A percentile compares a stretch with the other conserved stretches of the same genome.
Conservation (phyloP, 805 yeast species). For the Phaffomyces opuntiae region DNA sequence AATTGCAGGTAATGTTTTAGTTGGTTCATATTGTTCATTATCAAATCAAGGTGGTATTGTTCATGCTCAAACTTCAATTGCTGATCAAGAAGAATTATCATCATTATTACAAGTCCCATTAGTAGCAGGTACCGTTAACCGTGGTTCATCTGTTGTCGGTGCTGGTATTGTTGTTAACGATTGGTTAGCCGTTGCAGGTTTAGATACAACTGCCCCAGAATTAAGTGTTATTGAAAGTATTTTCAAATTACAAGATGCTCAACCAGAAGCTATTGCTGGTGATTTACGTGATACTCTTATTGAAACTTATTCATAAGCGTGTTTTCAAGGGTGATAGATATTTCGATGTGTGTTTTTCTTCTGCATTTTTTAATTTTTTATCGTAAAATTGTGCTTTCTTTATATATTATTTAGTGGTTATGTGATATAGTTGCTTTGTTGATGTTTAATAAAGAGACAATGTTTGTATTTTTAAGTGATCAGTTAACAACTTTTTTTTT, state of each 20-base stretch:
- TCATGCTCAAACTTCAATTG: constrained; percentile 94
- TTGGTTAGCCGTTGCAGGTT: constrained; percentile 95
- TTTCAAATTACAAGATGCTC: constrained; percentile 87
- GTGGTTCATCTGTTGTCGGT: constrained; percentile 97
- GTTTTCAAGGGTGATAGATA: no score
- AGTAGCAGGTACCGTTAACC: constrained; percentile 97
- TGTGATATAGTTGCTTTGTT: no score
- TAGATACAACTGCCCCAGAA: constrained; percentile 98
- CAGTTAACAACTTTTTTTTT: neutral
- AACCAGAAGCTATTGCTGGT: constrained; percentile 79
- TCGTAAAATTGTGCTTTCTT: neutral
- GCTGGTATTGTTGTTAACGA: constrained; percentile 99
- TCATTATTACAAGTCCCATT: constrained; percentile 93
- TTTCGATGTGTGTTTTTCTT: neutral
- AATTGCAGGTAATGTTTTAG: constrained; percentile 95
- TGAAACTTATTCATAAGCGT: constrained; percentile 71
- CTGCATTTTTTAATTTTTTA: neutral
- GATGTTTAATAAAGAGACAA: neutral
- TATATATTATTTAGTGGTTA: no score
- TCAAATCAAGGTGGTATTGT: constrained; percentile 98
- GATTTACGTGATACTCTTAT: constrained; percentile 86
- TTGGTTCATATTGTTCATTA: constrained; percentile 91
- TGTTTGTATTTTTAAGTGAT: neutral
- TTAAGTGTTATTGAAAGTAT: constrained; percentile 94
- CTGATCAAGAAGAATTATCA: constrained; percentile 96